Evolutionary conservation across 176 grass and related monocot genomes (phyloP).

Genomic region (Panicum miliaceum): DNA sequence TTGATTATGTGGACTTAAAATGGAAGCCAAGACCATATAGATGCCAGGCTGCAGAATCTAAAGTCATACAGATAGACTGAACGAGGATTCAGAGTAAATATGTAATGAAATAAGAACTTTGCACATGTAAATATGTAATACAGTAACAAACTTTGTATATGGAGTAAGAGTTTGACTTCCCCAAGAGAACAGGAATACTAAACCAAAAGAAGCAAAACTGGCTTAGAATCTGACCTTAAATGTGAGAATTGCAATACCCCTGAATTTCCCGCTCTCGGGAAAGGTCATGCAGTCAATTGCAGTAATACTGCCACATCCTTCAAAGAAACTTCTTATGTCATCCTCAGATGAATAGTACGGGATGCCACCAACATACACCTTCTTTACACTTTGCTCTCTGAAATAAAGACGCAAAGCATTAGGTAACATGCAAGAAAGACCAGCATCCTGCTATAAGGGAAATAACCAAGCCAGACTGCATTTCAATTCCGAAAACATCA

Average conservation of each 20-base stretch:
- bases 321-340: conserved; percentile 95
- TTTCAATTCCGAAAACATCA: background rate
- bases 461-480: background rate
- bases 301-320: conserved; percentile 74
- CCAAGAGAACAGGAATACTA: background rate
- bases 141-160: background rate
- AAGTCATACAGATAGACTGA: conserved; percentile 5
- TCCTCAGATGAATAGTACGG: conserved; percentile 95
- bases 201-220: conserved; percentile 13
- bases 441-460: background rate
- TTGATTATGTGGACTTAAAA: conserved; percentile 19
- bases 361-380: conserved; percentile 95
- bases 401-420: conserved; percentile 38
- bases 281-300: conserved; percentile 88
- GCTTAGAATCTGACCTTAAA: conserved; percentile 72
- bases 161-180: background rate
- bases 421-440: background rate
- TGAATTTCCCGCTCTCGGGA: conserved; percentile 86
- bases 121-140: background rate
- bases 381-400: conserved; percentile 74
- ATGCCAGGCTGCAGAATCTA: background rate
- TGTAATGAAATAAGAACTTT: conserved; percentile 6
- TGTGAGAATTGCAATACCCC: conserved; percentile 90
- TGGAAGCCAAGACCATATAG: background rate
- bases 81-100: background rate